Percentiles rank a stretch among this genome's conserved stretches.
phyloP scores from a whole-genome alignment of 805 yeast genomes.

The Starmerella bombi region DNA sequence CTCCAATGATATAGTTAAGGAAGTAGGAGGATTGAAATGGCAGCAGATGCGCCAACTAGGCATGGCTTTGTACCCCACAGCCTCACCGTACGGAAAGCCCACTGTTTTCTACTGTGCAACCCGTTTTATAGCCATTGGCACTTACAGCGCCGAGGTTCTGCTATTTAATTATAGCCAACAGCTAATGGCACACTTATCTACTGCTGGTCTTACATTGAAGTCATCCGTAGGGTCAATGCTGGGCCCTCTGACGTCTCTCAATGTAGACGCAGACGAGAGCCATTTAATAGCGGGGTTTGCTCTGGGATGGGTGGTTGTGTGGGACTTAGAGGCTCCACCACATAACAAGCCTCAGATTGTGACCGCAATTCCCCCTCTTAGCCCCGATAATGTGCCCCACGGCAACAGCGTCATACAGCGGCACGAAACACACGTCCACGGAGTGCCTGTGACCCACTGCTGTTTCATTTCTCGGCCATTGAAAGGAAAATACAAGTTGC shows the following conservation, averaged over 20 bases:
- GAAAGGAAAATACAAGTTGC: slow-evolving; percentile 40
- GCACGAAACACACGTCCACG: slow-evolving; percentile 31
- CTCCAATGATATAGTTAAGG: not conserved
- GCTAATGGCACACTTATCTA: slow-evolving; percentile 34
- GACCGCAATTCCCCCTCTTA: slow-evolving; percentile 11
- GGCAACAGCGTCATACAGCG: slow-evolving; percentile 19
- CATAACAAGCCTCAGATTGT: slow-evolving; percentile 1
- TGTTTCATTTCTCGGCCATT: slow-evolving; percentile 27
- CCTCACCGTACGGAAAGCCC: slow-evolving; percentile 39
- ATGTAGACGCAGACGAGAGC: slow-evolving; percentile 55
- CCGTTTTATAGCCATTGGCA: slow-evolving; percentile 43
- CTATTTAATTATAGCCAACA: slow-evolving; percentile 59
- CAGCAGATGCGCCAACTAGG: slow-evolving; percentile 33
- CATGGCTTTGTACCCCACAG: slow-evolving; percentile 26
- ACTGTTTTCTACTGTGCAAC: slow-evolving; percentile 28
- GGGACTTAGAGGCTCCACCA: slow-evolving; percentile 39
- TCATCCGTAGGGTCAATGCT: slow-evolving; percentile 10
- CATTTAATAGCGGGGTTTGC: slow-evolving; percentile 56
- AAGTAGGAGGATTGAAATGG: slow-evolving; percentile 24
- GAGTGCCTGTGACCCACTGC: slow-evolving; percentile 33
- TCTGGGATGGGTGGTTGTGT: slow-evolving; percentile 50
- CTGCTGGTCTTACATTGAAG: slow-evolving; percentile 16
- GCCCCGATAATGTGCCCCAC: slow-evolving; percentile 25
- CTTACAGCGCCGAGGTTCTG: slow-evolving; percentile 49
- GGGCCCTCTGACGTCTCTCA: slow-evolving; percentile 42